These are phyloP conservation scores for Myochromella boudieri DNA, from an alignment of 768 basidiomycete species.

Conservation along the genomic window DNA sequence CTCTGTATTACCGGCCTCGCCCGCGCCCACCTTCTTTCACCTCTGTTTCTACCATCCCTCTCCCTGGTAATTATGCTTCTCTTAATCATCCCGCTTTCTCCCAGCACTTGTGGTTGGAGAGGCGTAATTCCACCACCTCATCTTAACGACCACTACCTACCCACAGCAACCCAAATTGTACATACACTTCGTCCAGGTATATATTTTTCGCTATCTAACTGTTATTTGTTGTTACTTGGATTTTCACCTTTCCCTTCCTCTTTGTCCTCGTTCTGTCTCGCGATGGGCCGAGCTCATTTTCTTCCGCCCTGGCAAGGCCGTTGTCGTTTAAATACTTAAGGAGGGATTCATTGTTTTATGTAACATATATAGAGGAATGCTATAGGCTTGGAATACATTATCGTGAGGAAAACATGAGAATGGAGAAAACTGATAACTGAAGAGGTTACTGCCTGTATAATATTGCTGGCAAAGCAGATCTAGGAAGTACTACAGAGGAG, in stretches of 20 bases:
- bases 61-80: constrained; percentile 6
- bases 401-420: too few relatives aligned
- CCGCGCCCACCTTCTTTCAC: constrained; percentile 13
- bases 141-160: neutral
- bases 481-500: too few relatives aligned
- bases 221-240: constrained; percentile 29
- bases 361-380: constrained; percentile 45
- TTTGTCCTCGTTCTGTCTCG: constrained; percentile 12
- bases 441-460: too few relatives aligned
- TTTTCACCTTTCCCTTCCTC: constrained; percentile 16
- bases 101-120: constrained; percentile 9
- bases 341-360: constrained; percentile 36
- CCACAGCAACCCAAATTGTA: neutral
- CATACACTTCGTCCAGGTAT: constrained; percentile 17
- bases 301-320: constrained; percentile 31
- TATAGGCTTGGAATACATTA: constrained; percentile 29
- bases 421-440: too few relatives aligned
- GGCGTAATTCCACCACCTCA: constrained; percentile 7
- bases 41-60: neutral
- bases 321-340: constrained; percentile 28
- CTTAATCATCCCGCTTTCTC: constrained; percentile 2
- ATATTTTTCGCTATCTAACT: constrained; percentile 29
- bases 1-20: constrained; percentile 6
- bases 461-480: too few relatives aligned
- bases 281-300: too few relatives aligned